Evolutionary conservation across 1,284 basidiomycete species (phyloP).

Genomic region (Pseudozyma hubeiensis): DNA sequence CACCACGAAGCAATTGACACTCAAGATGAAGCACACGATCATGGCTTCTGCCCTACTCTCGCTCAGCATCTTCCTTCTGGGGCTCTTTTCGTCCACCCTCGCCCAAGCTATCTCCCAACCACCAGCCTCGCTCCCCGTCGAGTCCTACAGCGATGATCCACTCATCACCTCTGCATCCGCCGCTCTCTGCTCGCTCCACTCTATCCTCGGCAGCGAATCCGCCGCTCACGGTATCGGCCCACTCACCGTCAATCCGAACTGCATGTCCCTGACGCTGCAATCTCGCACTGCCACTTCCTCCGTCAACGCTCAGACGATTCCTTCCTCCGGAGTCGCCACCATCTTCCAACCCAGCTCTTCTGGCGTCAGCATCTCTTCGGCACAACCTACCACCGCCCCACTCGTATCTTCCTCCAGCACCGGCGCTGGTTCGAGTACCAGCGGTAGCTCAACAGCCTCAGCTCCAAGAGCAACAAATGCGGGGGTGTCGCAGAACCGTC

Average conservation of each 20-base stretch:
- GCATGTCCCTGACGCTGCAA: constrained; percentile 27
- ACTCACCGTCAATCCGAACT: constrained; percentile 19
- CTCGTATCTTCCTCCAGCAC: background rate
- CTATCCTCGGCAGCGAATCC: constrained; percentile 20
- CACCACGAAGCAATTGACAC: background rate
- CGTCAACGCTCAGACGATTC: constrained; percentile 35
- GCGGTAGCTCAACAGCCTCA: constrained; percentile 1
- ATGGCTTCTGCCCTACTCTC: background rate
- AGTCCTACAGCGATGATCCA: constrained; percentile 31
- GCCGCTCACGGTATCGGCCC: constrained; percentile 29
- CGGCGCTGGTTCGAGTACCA: background rate
- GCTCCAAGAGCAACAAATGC: constrained; percentile 28
- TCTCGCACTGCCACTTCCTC: background rate
- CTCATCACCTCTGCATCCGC: constrained; percentile 19
- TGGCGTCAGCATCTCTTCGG: constrained; percentile 1
- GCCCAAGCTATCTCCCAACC: constrained; percentile 27
- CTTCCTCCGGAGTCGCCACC: constrained; percentile 29
- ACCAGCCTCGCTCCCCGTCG: constrained; percentile 21
- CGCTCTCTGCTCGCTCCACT: constrained; percentile 22
- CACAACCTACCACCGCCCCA: constrained; percentile 5
- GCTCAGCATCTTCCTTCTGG: constrained; percentile 2
- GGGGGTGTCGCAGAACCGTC: constrained; percentile 1
- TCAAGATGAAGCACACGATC: background rate
- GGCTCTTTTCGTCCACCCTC: background rate
- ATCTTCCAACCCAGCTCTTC: constrained; percentile 19